These are phyloP conservation scores for Plasmopara viticola DNA, from an alignment of 352 stramenopile genomes.

Conservation along the genomic window DNA sequence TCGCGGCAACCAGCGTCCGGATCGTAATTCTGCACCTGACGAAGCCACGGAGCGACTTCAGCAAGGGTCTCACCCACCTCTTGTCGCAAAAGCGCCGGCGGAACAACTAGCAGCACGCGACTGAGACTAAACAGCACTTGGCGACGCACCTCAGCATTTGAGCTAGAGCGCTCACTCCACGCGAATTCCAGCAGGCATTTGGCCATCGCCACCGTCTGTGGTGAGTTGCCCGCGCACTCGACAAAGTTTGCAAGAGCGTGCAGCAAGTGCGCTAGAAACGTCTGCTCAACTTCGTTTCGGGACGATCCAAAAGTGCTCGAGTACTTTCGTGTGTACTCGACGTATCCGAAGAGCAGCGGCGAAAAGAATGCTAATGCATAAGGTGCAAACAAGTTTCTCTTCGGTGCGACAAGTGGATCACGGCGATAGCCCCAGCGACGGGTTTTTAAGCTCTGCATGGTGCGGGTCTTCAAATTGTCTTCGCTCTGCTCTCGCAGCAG, in stretches of 20 bases:
- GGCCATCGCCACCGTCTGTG: conserved; percentile 55
- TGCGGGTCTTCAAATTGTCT: conserved; percentile 32
- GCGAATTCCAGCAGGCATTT: conserved; percentile 67
- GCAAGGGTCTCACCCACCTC: conserved; percentile 43
- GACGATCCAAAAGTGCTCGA: conserved; percentile 14
- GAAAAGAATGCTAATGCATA: conserved; percentile 66
- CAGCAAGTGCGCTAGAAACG: conserved; percentile 65
- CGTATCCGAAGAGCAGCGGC: conserved; percentile 66
- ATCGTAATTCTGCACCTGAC: conserved; percentile 35
- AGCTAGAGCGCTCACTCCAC: conserved; percentile 44
- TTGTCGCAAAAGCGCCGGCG: conserved; percentile 46
- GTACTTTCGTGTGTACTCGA: conserved; percentile 44
- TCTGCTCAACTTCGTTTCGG: conserved; percentile 51
- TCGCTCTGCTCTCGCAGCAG: conserved; percentile 34
- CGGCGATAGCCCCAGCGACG: conserved; percentile 64
- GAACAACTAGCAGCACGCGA: conserved; percentile 56
- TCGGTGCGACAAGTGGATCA: conserved; percentile 35
- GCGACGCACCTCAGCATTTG: conserved; percentile 47
- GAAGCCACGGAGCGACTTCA: conserved; percentile 50
- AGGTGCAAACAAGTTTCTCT: conserved; percentile 59
- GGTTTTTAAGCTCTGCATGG: conserved; percentile 53
- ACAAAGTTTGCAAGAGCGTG: conserved; percentile 63
- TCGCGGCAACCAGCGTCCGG: conserved; percentile 67
- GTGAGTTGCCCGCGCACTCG: conserved; percentile 54
- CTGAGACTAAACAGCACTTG: conserved; percentile 72